A percentile compares a stretch with the other conserved stretches of the same genome.
Evolutionary conservation across 2,329 filamentous ascomycete genomes (phyloP).

Genomic region (Botrytis medusae): DNA sequence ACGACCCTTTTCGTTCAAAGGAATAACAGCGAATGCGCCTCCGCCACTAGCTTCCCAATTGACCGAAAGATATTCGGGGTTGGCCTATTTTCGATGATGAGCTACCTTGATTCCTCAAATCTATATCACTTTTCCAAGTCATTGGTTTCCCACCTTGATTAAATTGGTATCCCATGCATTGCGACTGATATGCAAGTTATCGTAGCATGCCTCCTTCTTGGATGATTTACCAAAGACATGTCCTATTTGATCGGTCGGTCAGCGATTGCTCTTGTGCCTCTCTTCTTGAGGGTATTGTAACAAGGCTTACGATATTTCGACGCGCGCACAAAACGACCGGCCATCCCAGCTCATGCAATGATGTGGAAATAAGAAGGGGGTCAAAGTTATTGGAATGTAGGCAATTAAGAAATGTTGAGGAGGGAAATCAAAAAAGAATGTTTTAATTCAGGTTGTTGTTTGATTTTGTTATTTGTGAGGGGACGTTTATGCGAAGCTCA

Average conservation of each 20-base stretch:
- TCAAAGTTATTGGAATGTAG: neutral
- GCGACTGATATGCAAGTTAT: slow-evolving; percentile 93
- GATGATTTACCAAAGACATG: slow-evolving; percentile 97
- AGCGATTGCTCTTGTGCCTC: slow-evolving; percentile 34
- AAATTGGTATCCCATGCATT: slow-evolving; percentile 99
- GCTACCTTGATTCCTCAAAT: slow-evolving; percentile 21
- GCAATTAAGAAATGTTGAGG: slow-evolving; percentile 19
- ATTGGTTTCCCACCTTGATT: slow-evolving; percentile 69
- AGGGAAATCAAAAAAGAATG: slow-evolving; percentile 23
- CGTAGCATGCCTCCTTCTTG: slow-evolving; percentile 97
- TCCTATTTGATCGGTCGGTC: slow-evolving; percentile 54
- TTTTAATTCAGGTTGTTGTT: neutral
- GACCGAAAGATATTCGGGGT: slow-evolving; percentile 92
- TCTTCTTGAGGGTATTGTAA: slow-evolving; percentile 19
- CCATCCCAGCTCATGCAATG: slow-evolving; percentile 48
- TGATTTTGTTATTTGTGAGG: neutral
- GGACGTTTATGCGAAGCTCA: slow-evolving; percentile 9
- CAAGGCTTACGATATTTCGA: slow-evolving; percentile 67
- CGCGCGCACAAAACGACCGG: slow-evolving; percentile 70
- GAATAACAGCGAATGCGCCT: slow-evolving; percentile 95
- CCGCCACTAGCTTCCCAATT: slow-evolving; percentile 98
- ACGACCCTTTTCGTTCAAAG: slow-evolving; percentile 83
- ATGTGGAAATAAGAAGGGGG: neutral
- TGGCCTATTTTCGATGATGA: slow-evolving; percentile 60
- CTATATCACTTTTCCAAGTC: neutral